Evolutionary conservation across 2,329 filamentous ascomycete species (phyloP), one percentile per base, ranked within the genome.

Genomic region (Trichoderma semiorbis): DNA sequence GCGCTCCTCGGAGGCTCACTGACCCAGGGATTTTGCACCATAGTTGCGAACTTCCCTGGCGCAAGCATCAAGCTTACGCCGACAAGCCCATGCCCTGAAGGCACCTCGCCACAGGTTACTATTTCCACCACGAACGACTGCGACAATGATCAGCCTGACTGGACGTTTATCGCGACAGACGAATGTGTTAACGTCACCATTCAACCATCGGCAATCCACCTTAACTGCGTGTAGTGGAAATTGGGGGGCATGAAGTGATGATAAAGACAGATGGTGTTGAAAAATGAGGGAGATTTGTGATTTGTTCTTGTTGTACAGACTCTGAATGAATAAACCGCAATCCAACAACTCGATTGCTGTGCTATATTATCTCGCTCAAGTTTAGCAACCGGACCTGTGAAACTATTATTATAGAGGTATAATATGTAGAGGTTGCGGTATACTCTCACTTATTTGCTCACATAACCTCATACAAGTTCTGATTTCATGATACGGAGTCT

Each of bases 351-450:
- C 7, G 16, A n/a, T 43, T 10, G 1, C 7, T 10, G 16, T 43
- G 3, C 1, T 5, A 10, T 43, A 10, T 8, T 43, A 79, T 78
- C 0, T 43, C 73, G 14, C n/a, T 4, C 34, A 75, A 5, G 72
- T 83, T 6, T 1, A 12, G 4, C n/a, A 1, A 78, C 78, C 84
- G 7, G 72, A 78, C 16, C 5, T 43, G 16, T n/a, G 18, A 1
- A 1, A 43, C 7, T 43, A 18, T n/a, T 18, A 5, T 43, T 4
- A 2, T 43, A 18, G 16, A 18, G 36, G 16, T n/a, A n/a, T n/a
- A n/a, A n/a, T n/a, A n/a, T n/a, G n/a, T n/a, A n/a, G n/a, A n/a
- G n/a, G n/a, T n/a, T n/a, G n/a, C n/a, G n/a, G n/a, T n/a, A n/a
- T n/a, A n/a, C n/a, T n/a, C n/a, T n/a, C n/a, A n/a, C n/a, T n/a